Evolutionary conservation across 106 monocot genomes (phyloP).

Genomic region (Dendrobium huoshanense): DNA sequence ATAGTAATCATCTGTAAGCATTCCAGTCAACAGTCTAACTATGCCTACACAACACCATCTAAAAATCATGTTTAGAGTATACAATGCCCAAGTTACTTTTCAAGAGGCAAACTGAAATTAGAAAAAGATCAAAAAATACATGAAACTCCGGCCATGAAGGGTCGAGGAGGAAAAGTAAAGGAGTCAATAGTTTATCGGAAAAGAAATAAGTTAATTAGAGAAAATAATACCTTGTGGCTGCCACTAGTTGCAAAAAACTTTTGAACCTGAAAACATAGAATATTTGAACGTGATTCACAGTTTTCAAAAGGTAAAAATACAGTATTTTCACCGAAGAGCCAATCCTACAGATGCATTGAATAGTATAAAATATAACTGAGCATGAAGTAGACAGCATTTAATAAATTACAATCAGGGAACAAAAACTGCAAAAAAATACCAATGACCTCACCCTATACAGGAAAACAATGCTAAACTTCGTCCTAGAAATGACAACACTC

Average conservation of each 20-base stretch:
- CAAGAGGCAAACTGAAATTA: background rate
- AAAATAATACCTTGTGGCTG: conserved; percentile 63
- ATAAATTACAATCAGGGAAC: background rate
- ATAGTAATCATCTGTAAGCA: background rate
- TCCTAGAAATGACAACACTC: background rate
- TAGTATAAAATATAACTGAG: background rate
- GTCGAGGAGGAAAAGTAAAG: background rate
- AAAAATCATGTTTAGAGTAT: background rate
- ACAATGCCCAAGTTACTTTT: background rate
- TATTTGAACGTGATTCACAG: background rate
- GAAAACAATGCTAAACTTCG: background rate
- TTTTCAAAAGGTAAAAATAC: background rate
- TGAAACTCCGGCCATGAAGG: background rate
- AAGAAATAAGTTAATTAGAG: conserved; percentile 5
- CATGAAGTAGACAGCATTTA: background rate
- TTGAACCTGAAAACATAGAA: conserved; percentile 51
- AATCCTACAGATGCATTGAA: background rate
- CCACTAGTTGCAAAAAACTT: conserved; percentile 66
- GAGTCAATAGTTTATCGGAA: background rate
- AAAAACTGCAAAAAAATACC: background rate
- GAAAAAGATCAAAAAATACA: background rate
- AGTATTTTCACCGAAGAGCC: background rate
- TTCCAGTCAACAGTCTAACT: background rate
- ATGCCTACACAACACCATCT: background rate
- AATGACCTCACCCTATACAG: background rate